Percentiles rank a stretch among this genome's conserved stretches.
These are phyloP conservation scores for Botrytis sinoallii DNA, from an alignment of 2,329 filamentous ascomycete species.

Conservation along the genomic window DNA sequence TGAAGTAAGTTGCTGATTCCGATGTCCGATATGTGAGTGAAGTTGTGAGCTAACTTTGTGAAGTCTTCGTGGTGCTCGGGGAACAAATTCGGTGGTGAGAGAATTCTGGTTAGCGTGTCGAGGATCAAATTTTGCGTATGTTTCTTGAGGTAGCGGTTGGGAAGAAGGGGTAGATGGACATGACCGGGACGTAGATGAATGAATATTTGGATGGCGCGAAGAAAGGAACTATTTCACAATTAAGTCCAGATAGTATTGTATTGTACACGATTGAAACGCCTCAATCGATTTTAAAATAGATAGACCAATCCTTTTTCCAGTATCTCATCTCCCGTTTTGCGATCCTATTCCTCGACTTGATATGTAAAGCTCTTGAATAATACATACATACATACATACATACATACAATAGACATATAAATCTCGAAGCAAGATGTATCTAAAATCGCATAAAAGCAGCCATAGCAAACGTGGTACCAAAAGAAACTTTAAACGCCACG, in stretches of 20 bases:
- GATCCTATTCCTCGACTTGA: slow-evolving; percentile 37
- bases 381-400: not conserved
- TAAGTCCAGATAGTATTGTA: not conserved
- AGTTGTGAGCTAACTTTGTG: not conserved
- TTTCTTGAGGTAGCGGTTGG: slow-evolving; percentile 39
- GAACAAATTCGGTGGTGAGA: slow-evolving; percentile 64
- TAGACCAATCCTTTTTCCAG: not conserved
- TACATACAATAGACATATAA: not conserved
- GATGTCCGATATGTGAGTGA: not conserved
- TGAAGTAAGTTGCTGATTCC: slow-evolving; percentile 47
- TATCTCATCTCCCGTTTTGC: slow-evolving; percentile 55
- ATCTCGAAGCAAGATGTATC: not conserved
- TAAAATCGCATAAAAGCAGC: slow-evolving; percentile 61
- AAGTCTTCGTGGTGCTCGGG: slow-evolving; percentile 60
- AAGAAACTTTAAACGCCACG: slow-evolving; percentile 49
- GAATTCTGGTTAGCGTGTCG: slow-evolving; percentile 72
- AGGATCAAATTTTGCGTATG: slow-evolving; percentile 58
- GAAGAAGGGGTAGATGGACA: not conserved
- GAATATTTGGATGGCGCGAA: too few species aligned
- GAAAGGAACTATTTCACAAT: not conserved
- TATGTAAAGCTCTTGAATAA: not conserved
- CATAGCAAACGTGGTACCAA: slow-evolving; percentile 69
- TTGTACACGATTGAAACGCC: not conserved
- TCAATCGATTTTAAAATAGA: not conserved
- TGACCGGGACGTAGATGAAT: not conserved